These are phyloP conservation scores for Fagopyrum tataricum DNA, from an alignment of 148 eudicot genomes.

Conservation along the genomic window DNA sequence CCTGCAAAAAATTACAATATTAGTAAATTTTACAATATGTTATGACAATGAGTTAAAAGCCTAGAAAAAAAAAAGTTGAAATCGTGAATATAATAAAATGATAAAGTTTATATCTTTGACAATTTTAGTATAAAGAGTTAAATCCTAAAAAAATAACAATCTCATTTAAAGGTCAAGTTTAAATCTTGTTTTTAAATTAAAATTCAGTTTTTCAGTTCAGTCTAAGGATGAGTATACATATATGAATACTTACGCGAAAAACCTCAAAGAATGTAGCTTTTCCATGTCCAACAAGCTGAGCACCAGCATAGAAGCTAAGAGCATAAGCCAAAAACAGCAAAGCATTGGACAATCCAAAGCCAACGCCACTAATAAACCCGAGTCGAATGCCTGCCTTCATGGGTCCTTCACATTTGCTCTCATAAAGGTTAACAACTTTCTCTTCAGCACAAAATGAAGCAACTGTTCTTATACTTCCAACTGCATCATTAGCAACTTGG, in stretches of 20 bases:
- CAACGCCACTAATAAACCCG: slow-evolving; percentile 51
- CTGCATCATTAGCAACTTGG: slow-evolving; percentile 80
- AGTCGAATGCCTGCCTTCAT: slow-evolving; percentile 37
- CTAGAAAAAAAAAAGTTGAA: too few species aligned
- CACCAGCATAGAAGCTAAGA: slow-evolving; percentile 52
- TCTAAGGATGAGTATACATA: too few species aligned
- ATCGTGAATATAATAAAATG: too few species aligned
- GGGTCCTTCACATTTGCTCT: slow-evolving; percentile 49
- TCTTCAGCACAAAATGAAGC: slow-evolving; percentile 74
- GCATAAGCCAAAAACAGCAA: slow-evolving; percentile 41
- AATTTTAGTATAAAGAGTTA: too few species aligned
- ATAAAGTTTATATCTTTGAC: too few species aligned
- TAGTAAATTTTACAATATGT: background rate
- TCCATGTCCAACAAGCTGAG: slow-evolving; percentile 46
- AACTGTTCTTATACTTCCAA: slow-evolving; percentile 69
- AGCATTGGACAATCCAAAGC: slow-evolving; percentile 40
- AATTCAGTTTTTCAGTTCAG: too few species aligned
- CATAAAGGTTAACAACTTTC: slow-evolving; percentile 47
- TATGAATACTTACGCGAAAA: slow-evolving; percentile 46
- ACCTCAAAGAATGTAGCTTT: slow-evolving; percentile 40
- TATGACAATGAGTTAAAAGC: too few species aligned
- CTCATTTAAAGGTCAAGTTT: too few species aligned
- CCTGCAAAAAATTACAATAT: slow-evolving; percentile 23
- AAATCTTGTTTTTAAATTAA: too few species aligned
- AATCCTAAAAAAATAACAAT: too few species aligned